Base-by-base conservation (phyloP, 2,329 filamentous ascomycete genomes). In the Neopestalotiopsis sp. region DNA sequence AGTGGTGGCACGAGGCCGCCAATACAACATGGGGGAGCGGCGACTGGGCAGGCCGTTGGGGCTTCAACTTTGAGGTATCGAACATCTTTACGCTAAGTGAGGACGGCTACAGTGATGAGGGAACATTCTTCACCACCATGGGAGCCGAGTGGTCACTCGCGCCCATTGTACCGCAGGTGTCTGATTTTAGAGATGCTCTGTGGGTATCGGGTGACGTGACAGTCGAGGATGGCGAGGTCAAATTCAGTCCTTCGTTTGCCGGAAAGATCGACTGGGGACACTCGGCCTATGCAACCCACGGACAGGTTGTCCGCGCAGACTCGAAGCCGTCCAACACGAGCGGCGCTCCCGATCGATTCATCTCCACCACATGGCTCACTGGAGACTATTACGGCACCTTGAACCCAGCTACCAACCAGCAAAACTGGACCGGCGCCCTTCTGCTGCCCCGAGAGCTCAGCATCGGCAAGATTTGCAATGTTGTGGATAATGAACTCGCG, bases 31-130 rank as follows among this genome's bases (percentile, higher is more conserved):
- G 79, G 78, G 78, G 78, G 2, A 72, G 74, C 28, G 78, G 78
- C 9, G 62, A 73, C 24, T 80, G 79, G 77, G 79, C 78, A 2
- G 81, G 81, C 1, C 74, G 76, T 1, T 82, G 76, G 71, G 81
- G 81, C 0, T 85, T 78, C 76, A 86, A 86, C 70, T 84, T 84
- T 57, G 84, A 86, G 71, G 81, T 83, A 12, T 76, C 70, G 24
- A 85, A 84, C 56, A 70, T 83, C 17, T 83, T 85, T 71, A 73
- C 77, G 14, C 72, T 85, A 3, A 78, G 82, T 17, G 74, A 78
- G 24, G 68, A 78, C 4, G 82, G 82, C 12, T 83, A 81, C 65
- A 81, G 79, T 64, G 69, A 76, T 4, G 73, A 79, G 2, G 83
- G 81, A 14, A 78, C 82, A 17, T 74, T 81, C 2, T 81, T 84